Conservation (phyloP, 2,329 filamentous ascomycete species). For the Fusarium ambrosium region DNA sequence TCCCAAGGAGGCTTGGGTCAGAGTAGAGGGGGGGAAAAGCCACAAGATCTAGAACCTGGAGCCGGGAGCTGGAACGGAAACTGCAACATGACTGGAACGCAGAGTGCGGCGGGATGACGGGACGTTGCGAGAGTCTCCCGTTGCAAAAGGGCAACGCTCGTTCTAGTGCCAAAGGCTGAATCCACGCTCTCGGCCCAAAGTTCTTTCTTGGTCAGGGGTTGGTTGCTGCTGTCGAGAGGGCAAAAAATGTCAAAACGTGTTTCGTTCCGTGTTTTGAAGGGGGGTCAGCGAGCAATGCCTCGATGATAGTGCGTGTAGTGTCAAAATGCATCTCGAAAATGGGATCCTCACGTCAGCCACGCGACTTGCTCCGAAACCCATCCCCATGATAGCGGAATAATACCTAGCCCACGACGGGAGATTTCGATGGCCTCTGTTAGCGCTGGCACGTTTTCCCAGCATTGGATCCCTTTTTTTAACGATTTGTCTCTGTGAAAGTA, state of each 20-base stretch:
- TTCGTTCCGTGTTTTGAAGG: not conserved
- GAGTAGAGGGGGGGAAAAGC: not conserved
- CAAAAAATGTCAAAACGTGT: constrained; percentile 2
- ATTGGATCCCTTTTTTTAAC: not conserved
- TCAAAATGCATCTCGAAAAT: not conserved
- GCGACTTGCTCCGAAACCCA: not conserved
- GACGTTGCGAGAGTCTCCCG: constrained; percentile 43
- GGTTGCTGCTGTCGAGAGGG: constrained; percentile 19
- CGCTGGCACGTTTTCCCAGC: constrained; percentile 17
- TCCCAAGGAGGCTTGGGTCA: not conserved
- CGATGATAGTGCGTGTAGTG: not conserved
- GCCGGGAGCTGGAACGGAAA: constrained; percentile 6
- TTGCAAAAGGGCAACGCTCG: constrained; percentile 28
- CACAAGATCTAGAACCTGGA: constrained; percentile 9
- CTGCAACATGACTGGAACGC: constrained; percentile 39
- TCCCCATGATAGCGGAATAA: not conserved
- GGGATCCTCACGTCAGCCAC: not conserved
- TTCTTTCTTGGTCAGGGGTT: constrained; percentile 2
- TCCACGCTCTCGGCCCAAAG: constrained; percentile 14
- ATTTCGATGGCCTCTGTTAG: constrained; percentile 28
- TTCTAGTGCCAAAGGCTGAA: constrained; percentile 34
- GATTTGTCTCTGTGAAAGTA: not conserved
- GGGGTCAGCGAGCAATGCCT: not conserved
- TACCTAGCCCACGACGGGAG: constrained; percentile 1
- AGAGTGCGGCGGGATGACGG: constrained; percentile 35